Base-by-base conservation (phyloP, 495 filamentous ascomycete genomes). In the Trichoderma asperelloides region DNA sequence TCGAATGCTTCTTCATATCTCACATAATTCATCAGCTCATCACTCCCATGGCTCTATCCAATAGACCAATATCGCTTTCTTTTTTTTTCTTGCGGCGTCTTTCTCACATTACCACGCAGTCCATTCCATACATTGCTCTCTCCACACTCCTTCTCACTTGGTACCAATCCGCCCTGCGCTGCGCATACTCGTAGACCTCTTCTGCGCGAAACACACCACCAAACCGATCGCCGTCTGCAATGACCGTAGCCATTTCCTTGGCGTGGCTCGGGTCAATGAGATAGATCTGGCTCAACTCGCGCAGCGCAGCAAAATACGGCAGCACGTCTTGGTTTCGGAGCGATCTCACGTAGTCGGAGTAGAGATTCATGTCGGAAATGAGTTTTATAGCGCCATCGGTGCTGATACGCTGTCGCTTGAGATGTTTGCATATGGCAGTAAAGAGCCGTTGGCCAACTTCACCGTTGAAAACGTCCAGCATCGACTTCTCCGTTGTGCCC, bases 391-490 rank as follows among this genome's bases (percentile, higher is more conserved):
- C 92, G 65, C 95, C 95, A 66, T 92, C 90, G 18, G 92, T 89
- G 71, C 88, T 91, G 77, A 99, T 87, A 68, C 95, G 87, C 77
- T 98, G 95, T 49, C 96, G 87, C 79, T 98, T 98, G 65, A 99
- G 84, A 78, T 99, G 96, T 75, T 99, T 98, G 81, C 93, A 97
- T 43, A 98, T 77, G 16, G 89, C 90, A 0, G 88, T 86, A 76
- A 98, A 98, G 21, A 98, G 84, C 21, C 96, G 88, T 47, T 98
- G 82, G 1, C 95, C 96, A 33, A 98, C 94, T 79, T 99, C 95
- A 78, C 96, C 93, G 76, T 96, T 97, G 80, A 99, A 99, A 23
- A 98, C 95, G 72, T 99, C 95, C 23, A 99, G 87, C 81, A 96
- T 93, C 72, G 89, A 93, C 78, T 98, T 98, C 74, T 99, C 95